Evolutionary conservation across 2,329 filamentous ascomycete species (phyloP).

Genomic region (Aspergillus neoniger): DNA sequence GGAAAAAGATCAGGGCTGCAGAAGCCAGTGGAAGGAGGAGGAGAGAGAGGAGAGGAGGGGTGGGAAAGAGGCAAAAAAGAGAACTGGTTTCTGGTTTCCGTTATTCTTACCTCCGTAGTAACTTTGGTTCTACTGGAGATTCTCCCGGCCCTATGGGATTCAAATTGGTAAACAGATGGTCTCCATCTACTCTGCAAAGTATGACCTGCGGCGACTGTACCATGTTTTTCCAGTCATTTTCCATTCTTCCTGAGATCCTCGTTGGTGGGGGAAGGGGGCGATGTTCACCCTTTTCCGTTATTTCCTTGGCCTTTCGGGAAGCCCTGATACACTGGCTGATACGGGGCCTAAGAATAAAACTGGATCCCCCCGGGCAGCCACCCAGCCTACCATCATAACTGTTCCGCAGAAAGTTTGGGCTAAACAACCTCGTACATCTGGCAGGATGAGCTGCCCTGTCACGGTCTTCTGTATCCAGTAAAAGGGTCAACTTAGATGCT

Average conservation of each 20-base stretch:
- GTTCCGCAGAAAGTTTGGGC: slow-evolving; percentile 1
- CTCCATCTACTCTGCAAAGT: neutral
- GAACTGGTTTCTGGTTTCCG: neutral
- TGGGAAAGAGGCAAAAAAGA: neutral
- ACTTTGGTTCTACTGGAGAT: no score
- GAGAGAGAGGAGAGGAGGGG: neutral
- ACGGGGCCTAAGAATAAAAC: neutral
- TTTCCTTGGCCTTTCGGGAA: neutral
- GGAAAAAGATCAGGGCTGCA: slow-evolving; percentile 16
- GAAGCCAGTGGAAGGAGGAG: slow-evolving; percentile 1
- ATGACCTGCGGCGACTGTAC: neutral
- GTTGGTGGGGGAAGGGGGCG: slow-evolving; percentile 1
- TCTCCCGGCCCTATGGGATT: neutral
- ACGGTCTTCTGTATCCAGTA: neutral
- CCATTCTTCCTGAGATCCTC: neutral
- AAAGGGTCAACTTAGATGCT: neutral
- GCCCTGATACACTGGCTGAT: neutral
- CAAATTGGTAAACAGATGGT: neutral
- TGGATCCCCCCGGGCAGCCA: no score
- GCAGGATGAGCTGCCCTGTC: slow-evolving; percentile 5
- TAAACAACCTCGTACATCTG: neutral
- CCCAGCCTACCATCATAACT: neutral
- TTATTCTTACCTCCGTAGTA: neutral
- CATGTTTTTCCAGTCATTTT: neutral
- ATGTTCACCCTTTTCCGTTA: neutral